Conservation (phyloP, 139 green algal genomes). For the Eudorina sp. region DNA sequence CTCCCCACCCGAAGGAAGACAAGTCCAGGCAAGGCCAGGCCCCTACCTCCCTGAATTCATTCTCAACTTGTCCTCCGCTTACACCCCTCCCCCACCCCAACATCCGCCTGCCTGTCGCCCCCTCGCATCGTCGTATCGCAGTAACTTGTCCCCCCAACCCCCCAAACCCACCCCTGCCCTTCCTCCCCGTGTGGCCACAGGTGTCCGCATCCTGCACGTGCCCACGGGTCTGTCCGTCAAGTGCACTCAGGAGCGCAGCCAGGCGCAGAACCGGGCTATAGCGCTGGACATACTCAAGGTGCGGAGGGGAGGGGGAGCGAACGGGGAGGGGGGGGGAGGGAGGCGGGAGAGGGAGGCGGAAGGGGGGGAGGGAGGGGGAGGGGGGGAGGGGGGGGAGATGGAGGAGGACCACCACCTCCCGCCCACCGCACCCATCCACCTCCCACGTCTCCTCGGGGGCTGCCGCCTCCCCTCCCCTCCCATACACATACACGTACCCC, state of each 20-base stretch:
- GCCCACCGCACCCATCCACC: background rate
- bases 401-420: too few species aligned
- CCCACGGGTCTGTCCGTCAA: slow-evolving; percentile 92
- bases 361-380: background rate
- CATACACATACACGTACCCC: too few species aligned
- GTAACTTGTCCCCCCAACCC: background rate
- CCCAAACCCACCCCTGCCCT: background rate
- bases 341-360: background rate
- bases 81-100: background rate
- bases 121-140: too few species aligned
- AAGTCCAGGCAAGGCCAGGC: too few species aligned
- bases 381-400: background rate
- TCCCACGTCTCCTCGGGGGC: background rate
- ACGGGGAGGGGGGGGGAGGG: background rate
- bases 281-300: slow-evolving; percentile 69
- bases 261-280: slow-evolving; percentile 78
- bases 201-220: slow-evolving; percentile 91
- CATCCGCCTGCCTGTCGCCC: background rate
- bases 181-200: background rate
- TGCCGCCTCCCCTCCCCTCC: background rate
- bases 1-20: too few species aligned
- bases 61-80: too few species aligned
- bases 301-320: background rate
- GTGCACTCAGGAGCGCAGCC: slow-evolving; percentile 86
- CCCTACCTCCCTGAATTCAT: too few species aligned